Evolutionary conservation across 345 rosid genomes (phyloP).

Genomic region (Geranium brycei): DNA sequence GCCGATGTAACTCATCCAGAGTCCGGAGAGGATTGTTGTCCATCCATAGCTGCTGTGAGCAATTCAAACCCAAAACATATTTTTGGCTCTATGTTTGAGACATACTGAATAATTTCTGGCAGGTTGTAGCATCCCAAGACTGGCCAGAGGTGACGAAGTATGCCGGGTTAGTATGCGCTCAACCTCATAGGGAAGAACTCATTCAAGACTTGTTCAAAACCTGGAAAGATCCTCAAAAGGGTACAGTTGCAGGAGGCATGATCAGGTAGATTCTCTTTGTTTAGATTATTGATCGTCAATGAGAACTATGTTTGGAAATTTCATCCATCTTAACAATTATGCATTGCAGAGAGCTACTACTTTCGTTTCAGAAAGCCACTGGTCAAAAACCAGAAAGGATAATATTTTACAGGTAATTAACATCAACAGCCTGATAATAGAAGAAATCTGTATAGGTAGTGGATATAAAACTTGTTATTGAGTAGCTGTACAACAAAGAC

Average conservation of each 20-base stretch:
- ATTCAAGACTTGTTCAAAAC: constrained; percentile 77
- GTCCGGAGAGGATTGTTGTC: constrained; percentile 95
- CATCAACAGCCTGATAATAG: background rate
- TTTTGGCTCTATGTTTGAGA: constrained; percentile 1
- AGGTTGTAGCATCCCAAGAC: constrained; percentile 99
- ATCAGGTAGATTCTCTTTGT: constrained; percentile 32
- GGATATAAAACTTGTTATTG: background rate
- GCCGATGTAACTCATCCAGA: constrained; percentile 98
- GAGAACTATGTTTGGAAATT: background rate
- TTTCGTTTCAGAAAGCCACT: constrained; percentile 77
- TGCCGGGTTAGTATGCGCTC: constrained; percentile 90
- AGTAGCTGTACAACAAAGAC: background rate
- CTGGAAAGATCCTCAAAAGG: constrained; percentile 83
- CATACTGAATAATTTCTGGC: constrained; percentile 6
- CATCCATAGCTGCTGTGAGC: constrained; percentile 90
- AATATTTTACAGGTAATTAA: constrained; percentile 71
- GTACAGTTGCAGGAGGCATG: constrained; percentile 82
- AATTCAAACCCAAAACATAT: background rate
- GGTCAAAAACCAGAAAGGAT: constrained; percentile 86
- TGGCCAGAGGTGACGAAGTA: constrained; percentile 95
- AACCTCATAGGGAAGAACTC: constrained; percentile 93
- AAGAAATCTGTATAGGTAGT: too few species aligned
- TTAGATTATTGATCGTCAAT: background rate
- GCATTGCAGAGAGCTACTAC: constrained; percentile 72
- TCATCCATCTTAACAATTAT: background rate